A percentile compares a stretch with the other conserved stretches of the same genome.
phyloP scores from a whole-genome alignment of 2,329 filamentous ascomycete genomes.

The Chrysoporthe cubensis region DNA sequence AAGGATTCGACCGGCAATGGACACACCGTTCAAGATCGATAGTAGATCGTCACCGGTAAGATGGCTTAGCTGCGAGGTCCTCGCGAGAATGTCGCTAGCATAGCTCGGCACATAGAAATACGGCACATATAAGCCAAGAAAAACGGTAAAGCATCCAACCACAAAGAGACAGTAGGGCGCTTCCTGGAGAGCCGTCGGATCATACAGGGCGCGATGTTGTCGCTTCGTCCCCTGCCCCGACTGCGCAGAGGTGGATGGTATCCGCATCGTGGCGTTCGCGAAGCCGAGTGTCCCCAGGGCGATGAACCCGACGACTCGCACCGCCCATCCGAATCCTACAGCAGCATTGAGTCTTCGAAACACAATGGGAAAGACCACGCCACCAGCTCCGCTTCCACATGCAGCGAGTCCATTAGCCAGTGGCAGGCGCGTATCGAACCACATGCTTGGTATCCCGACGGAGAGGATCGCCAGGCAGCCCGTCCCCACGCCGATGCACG shows the following conservation, averaged over 20 bases:
- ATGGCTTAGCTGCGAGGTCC: slow-evolving; percentile 16
- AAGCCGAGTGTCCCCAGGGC: slow-evolving; percentile 35
- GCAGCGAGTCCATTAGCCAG: slow-evolving; percentile 42
- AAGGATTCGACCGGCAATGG: slow-evolving; percentile 11
- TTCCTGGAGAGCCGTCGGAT: slow-evolving; percentile 28
- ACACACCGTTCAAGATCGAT: slow-evolving; percentile 29
- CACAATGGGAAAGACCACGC: slow-evolving; percentile 50
- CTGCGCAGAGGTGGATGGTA: background rate
- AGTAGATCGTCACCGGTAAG: slow-evolving; percentile 21
- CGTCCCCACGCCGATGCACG: slow-evolving; percentile 49
- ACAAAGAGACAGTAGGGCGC: slow-evolving; percentile 27
- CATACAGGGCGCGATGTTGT: slow-evolving; percentile 28
- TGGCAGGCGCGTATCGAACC: slow-evolving; percentile 38
- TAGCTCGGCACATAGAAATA: slow-evolving; percentile 31
- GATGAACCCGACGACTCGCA: slow-evolving; percentile 51
- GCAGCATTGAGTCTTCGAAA: slow-evolving; percentile 44
- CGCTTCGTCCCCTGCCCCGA: background rate
- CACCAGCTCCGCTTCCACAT: slow-evolving; percentile 40
- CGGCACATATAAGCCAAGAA: slow-evolving; percentile 31
- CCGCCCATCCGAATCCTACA: slow-evolving; percentile 51
- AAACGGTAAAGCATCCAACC: slow-evolving; percentile 25
- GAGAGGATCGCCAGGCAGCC: slow-evolving; percentile 43
- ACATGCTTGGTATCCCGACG: slow-evolving; percentile 41
- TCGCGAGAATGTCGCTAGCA: slow-evolving; percentile 10
- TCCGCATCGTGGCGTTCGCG: slow-evolving; percentile 42